Evolutionary conservation across 257 asterid genomes (phyloP), one percentile per base, ranked within the genome.

Genomic region (Solanum virginianum): DNA sequence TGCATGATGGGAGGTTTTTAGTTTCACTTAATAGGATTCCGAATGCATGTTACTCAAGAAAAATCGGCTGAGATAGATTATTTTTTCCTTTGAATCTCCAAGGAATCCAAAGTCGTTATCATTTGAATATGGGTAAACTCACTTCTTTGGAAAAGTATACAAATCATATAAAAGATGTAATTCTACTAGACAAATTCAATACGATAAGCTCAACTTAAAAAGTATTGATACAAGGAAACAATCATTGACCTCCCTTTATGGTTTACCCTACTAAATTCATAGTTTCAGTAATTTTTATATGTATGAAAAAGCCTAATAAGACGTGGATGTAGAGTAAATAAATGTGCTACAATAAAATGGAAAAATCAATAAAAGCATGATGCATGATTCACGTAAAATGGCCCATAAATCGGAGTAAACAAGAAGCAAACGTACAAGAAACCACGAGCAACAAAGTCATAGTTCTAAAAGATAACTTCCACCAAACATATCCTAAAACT

Each of bases 391-490:
- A 77, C 47, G 14, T 9, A 8, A 41, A 47, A 75, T 15, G 22
- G 20, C 22, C 53, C 16, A 51, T 51, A 26, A 51, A 77, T 77
- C 16, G 26, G 26, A 51, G 45, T 24, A 49, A 77, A 53, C 16
- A 26, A 77, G 82, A 51, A 77, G 82, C 26, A 51, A 77, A 5
- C 63, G 47, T 77, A 77, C 47, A 77, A 77, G 82, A 49, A 77
- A 77, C 82, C 47, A 24, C 41, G 82, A 77, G 47, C 63, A 77
- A 26, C 14, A 77, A 77, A 77, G 82, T 77, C 63, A 75, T 14
- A 75, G 6, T 36, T 5, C 41, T 36, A 36, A 36, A 36, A 36
- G 41, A 36, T 36, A 36, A 36, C 41, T 36, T 36, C 6, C 41
- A 36, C 14, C 7, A 1, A 59, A 59, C 5, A 10, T 2, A 45